A percentile compares a stretch with the other conserved stretches of the same genome.
These are phyloP conservation scores for Ganoderma meredithae DNA, from an alignment of 1,284 basidiomycete genomes.

Conservation along the genomic window DNA sequence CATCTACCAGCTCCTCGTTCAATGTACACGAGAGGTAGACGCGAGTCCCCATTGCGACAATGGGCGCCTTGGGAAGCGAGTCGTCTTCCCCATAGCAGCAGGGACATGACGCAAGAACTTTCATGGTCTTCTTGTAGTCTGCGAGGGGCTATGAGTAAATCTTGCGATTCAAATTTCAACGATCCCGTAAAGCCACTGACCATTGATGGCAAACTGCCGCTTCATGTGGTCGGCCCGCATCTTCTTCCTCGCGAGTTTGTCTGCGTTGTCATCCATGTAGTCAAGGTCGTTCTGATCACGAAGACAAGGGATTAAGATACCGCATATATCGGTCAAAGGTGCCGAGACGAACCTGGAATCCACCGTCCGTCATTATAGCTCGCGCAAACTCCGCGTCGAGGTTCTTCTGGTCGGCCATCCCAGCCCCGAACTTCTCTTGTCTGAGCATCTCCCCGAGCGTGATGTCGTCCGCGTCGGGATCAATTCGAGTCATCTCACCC, in stretches of 20 bases:
- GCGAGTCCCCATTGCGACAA: constrained; percentile 91
- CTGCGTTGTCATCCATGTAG: constrained; percentile 97
- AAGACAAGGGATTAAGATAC: background rate
- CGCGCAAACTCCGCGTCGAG: constrained; percentile 90
- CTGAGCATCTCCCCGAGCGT: constrained; percentile 92
- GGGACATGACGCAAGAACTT: constrained; percentile 85
- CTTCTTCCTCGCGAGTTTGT: constrained; percentile 89
- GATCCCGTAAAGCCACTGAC: constrained; percentile 49
- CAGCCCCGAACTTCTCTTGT: constrained; percentile 91
- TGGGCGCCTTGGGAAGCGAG: constrained; percentile 82
- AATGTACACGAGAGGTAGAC: constrained; percentile 90
- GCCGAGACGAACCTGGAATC: constrained; percentile 72
- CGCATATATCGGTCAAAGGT: background rate
- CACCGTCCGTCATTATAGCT: constrained; percentile 87
- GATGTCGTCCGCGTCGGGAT: constrained; percentile 88
- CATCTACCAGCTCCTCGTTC: constrained; percentile 85
- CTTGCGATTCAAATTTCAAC: background rate
- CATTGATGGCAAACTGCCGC: constrained; percentile 95
- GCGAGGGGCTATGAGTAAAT: background rate
- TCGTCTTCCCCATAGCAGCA: constrained; percentile 93
- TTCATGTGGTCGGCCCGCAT: constrained; percentile 97
- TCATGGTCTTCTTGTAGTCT: constrained; percentile 97
- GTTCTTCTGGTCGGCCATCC: constrained; percentile 89
- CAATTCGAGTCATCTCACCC: constrained; percentile 85
- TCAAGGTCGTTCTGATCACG: constrained; percentile 78